Evolutionary conservation across 2,329 filamentous ascomycete species (phyloP).

Genomic region (Onygena corvina): DNA sequence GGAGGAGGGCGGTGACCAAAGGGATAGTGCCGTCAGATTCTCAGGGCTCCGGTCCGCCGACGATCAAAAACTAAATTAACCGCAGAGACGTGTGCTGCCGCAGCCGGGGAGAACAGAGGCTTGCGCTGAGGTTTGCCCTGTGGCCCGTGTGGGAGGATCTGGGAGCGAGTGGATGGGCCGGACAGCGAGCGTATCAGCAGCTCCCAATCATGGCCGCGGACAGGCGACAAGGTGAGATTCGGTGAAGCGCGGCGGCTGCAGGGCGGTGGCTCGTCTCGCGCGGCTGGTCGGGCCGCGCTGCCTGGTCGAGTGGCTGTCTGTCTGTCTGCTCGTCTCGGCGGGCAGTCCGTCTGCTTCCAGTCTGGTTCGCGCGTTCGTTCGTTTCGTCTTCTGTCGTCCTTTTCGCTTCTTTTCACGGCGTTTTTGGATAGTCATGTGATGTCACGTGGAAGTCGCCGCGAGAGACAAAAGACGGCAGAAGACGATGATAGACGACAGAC

Average conservation of each 20-base stretch:
- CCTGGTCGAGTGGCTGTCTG: too few relatives aligned
- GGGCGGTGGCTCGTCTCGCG: not conserved
- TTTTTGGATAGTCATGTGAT: not conserved
- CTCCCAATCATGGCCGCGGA: not conserved
- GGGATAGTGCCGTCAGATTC: too few relatives aligned
- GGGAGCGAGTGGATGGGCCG: not conserved
- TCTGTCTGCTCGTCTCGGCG: not conserved
- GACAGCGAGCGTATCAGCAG: slow-evolving; percentile 2
- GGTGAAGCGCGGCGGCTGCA: not conserved
- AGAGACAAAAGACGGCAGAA: too few relatives aligned
- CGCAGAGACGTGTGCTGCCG: too few relatives aligned
- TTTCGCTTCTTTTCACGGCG: not conserved
- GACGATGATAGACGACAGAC: too few relatives aligned
- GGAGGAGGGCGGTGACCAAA: too few relatives aligned
- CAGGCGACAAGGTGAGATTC: not conserved
- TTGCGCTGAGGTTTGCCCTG: not conserved
- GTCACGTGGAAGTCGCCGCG: not conserved
- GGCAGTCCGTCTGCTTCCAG: not conserved
- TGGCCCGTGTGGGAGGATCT: not conserved
- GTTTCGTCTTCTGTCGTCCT: not conserved
- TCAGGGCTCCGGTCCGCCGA: too few relatives aligned
- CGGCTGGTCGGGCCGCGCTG: not conserved
- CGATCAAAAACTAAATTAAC: too few relatives aligned
- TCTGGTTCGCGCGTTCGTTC: not conserved
- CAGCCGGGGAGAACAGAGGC: not conserved